Evolutionary conservation across 73 alveolate genomes (phyloP).

Genomic region (Durusdinium trenchii): DNA sequence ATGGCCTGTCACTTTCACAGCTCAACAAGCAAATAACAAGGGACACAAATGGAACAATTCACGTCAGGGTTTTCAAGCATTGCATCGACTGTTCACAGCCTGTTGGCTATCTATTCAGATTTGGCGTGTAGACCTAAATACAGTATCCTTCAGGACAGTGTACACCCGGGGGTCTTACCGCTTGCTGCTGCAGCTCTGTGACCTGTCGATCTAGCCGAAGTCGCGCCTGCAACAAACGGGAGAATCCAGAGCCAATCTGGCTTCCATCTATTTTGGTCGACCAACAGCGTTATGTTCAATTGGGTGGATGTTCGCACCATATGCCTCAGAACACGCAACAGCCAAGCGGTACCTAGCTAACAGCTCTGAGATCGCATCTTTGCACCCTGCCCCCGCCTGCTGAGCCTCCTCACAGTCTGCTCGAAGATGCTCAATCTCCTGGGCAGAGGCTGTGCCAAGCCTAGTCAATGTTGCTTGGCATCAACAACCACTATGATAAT

Average conservation of each 20-base stretch:
- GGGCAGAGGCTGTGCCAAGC: background rate
- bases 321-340: background rate
- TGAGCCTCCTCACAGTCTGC: slow-evolving; percentile 55
- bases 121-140: too few species aligned
- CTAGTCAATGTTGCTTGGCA: background rate
- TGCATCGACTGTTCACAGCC: too few species aligned
- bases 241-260: background rate
- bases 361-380: background rate
- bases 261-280: too few species aligned
- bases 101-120: too few species aligned
- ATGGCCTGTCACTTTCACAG: too few species aligned
- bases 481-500: background rate
- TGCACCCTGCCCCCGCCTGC: background rate
- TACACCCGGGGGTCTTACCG: background rate
- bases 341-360: background rate
- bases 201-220: slow-evolving; percentile 53
- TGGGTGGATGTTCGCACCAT: too few species aligned
- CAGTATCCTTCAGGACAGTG: too few species aligned
- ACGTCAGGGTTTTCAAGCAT: background rate
- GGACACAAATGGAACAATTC: too few species aligned
- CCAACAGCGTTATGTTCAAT: too few species aligned
- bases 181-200: slow-evolving; percentile 35
- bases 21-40: too few species aligned
- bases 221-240: slow-evolving; percentile 23
- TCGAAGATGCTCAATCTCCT: slow-evolving; percentile 49